Conservation (phyloP, 176 grass and related monocot species). For the Cenchrus fungigraminus region DNA sequence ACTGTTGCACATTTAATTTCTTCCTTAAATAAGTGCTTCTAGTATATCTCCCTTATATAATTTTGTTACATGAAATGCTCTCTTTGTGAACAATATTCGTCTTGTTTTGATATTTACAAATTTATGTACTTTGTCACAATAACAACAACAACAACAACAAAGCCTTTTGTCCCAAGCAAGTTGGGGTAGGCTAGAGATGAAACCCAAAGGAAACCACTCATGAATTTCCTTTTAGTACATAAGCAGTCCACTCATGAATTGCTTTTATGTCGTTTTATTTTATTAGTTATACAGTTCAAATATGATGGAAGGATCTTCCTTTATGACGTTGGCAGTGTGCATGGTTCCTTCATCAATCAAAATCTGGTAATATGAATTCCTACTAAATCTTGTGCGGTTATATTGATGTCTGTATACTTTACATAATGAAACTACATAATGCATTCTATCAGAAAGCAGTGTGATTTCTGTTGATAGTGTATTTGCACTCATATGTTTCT, state of each 20-base stretch:
- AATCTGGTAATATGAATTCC: slow-evolving; percentile 61
- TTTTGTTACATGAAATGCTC: background rate
- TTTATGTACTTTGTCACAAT: slow-evolving; percentile 3
- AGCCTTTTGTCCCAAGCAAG: no score
- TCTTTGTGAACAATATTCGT: slow-evolving; percentile 5
- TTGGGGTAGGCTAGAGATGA: no score
- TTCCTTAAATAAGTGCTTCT: background rate
- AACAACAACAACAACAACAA: background rate
- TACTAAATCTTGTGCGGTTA: background rate
- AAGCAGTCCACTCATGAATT: slow-evolving; percentile 4
- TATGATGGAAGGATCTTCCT: slow-evolving; percentile 71
- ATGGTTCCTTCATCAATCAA: slow-evolving; percentile 93
- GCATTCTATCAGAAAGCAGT: background rate
- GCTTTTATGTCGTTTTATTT: slow-evolving; percentile 25
- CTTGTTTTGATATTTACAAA: background rate
- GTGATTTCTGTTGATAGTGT: background rate
- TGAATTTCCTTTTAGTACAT: no score
- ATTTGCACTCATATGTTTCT: no score
- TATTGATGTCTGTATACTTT: no score
- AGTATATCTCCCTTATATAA: slow-evolving; percentile 1
- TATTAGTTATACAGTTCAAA: slow-evolving; percentile 89
- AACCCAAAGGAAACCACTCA: no score
- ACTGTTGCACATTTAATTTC: slow-evolving; percentile 23
- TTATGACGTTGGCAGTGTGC: slow-evolving; percentile 92
- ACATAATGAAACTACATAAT: background rate